These are phyloP conservation scores for Themeda triandra DNA, from an alignment of 176 grass and related monocot species.

Conservation along the genomic window DNA sequence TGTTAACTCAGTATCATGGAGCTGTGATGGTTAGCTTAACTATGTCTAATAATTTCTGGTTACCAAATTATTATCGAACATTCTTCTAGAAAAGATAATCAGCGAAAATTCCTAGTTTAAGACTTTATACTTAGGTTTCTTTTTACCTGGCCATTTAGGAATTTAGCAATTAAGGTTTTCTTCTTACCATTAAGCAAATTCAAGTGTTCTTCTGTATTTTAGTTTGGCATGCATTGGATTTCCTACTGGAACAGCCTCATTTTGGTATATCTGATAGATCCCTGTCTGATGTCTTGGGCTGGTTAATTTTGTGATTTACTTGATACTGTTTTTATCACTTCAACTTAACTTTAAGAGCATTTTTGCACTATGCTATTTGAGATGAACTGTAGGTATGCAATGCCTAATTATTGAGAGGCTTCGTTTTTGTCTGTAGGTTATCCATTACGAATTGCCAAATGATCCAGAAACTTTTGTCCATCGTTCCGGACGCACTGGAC, in stretches of 20 bases:
- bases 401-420: constrained; percentile 12
- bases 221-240: background rate
- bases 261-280: background rate
- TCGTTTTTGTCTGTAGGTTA: constrained; percentile 55
- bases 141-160: background rate
- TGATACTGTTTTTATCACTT: constrained; percentile 4
- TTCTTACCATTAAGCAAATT: background rate
- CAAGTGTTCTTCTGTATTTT: background rate
- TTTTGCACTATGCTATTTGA: background rate
- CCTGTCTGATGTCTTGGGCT: constrained; percentile 2
- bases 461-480: constrained; percentile 99
- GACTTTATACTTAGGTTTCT: background rate
- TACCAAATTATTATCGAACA: background rate
- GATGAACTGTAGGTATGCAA: background rate
- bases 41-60: background rate
- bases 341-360: background rate
- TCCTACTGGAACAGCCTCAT: background rate
- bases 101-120: background rate
- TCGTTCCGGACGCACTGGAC: constrained; percentile 95
- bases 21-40: background rate
- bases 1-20: background rate
- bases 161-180: background rate
- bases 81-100: background rate
- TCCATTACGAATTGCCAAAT: constrained; percentile 97
- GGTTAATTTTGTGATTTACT: background rate